Percentiles rank a stretch among this genome's conserved stretches.
Evolutionary conservation across 306 rosid species (phyloP).

Genomic region (Calophaca sinica): DNA sequence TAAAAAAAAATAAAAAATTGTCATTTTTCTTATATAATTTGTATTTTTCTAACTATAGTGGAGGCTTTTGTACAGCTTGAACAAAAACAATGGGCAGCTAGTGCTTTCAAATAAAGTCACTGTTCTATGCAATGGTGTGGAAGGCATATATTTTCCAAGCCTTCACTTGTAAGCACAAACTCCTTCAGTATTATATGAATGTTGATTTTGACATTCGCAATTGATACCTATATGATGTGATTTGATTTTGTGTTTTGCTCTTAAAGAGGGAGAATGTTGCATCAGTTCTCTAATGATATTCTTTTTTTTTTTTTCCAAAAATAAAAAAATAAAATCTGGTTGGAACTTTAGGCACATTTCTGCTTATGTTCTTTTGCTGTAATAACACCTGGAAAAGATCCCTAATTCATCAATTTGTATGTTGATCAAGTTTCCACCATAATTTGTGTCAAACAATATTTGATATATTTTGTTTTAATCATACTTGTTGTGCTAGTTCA

Average conservation of each 20-base stretch:
- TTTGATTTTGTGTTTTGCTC: constrained; percentile 20
- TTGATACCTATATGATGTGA: constrained; percentile 10
- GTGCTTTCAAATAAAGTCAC: constrained; percentile 82
- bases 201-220: constrained; percentile 34
- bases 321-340: not conserved
- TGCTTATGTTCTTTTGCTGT: constrained; percentile 23
- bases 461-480: constrained; percentile 19
- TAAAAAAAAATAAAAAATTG: not conserved
- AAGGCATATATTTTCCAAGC: constrained; percentile 97
- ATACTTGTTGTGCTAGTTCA: not conserved
- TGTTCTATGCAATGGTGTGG: constrained; percentile 91
- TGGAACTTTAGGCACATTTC: not conserved
- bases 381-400: constrained; percentile 3
- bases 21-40: not conserved
- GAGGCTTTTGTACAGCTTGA: constrained; percentile 60
- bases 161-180: constrained; percentile 86
- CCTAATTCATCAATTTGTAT: not conserved
- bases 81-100: constrained; percentile 61
- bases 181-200: constrained; percentile 29
- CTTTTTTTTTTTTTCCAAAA: not conserved
- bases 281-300: not conserved
- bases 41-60: constrained; percentile 47
- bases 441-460: not conserved
- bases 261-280: not conserved
- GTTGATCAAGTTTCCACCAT: constrained; percentile 2